These are phyloP conservation scores for Cynanchum wilfordii DNA, from an alignment of 257 asterid species.

Conservation along the genomic window DNA sequence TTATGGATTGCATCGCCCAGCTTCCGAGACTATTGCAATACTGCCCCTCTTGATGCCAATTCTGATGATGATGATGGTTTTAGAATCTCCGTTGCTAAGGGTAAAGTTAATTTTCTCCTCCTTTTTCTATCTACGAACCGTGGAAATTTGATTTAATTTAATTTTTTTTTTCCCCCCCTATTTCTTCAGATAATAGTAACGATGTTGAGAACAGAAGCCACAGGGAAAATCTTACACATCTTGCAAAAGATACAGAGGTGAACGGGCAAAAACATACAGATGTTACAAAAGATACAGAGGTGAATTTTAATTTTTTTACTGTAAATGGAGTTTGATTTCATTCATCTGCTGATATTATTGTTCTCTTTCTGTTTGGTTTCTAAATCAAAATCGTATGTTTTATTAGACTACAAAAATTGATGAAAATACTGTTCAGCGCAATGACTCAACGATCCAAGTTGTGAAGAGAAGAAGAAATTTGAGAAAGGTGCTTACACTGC, in stretches of 20 bases:
- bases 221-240: neutral
- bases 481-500: neutral
- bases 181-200: neutral
- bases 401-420: neutral
- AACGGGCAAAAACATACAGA: neutral
- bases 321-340: no score
- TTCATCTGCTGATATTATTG: no score
- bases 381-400: neutral
- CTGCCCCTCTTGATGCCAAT: neutral
- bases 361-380: neutral
- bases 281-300: neutral
- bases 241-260: neutral
- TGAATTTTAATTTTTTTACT: neutral
- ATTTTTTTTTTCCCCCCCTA: neutral
- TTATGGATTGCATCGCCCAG: constrained; percentile 12
- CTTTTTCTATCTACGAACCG: no score
- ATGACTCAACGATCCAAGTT: neutral
- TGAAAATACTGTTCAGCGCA: no score
- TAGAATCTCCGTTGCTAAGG: neutral
- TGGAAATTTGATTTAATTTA: no score
- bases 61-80: constrained; percentile 1
- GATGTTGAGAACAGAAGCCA: neutral
- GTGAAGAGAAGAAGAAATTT: neutral
- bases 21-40: constrained; percentile 14
- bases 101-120: neutral